Conservation (phyloP, 2,329 filamentous ascomycete species). For the Dactylonectria macrodidyma region DNA sequence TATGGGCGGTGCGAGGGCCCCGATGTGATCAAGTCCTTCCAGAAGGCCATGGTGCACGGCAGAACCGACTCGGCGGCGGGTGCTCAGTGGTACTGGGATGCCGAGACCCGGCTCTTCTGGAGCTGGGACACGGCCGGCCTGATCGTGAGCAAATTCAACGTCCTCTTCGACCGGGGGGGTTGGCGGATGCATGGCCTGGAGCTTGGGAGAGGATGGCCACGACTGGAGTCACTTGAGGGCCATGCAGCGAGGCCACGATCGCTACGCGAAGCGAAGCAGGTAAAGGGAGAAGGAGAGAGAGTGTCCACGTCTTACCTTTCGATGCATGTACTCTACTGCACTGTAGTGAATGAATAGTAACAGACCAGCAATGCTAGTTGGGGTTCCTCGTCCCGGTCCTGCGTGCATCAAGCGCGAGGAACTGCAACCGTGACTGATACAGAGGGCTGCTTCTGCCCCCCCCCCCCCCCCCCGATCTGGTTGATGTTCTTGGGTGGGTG, state of each 20-base stretch:
- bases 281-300: neutral
- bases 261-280: neutral
- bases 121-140: slow-evolving; percentile 67
- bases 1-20: slow-evolving; percentile 39
- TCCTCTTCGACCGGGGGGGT: slow-evolving; percentile 59
- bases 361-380: neutral
- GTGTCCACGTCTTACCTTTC: neutral
- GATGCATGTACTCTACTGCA: neutral
- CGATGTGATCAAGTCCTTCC: slow-evolving; percentile 52
- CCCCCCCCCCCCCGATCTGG: too few relatives aligned
- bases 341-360: neutral
- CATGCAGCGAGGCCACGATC: slow-evolving; percentile 51
- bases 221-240: slow-evolving; percentile 60
- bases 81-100: slow-evolving; percentile 70
- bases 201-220: slow-evolving; percentile 63
- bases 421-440: neutral
- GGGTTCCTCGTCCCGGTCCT: neutral
- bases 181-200: slow-evolving; percentile 69
- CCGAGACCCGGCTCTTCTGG: slow-evolving; percentile 63
- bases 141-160: slow-evolving; percentile 63
- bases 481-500: too few relatives aligned
- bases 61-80: slow-evolving; percentile 63
- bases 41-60: slow-evolving; percentile 57
- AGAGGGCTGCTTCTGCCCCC: neutral
- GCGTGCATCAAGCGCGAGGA: neutral